Evolutionary conservation across 345 rosid genomes (phyloP).

Genomic region (Arabis hirsuta): DNA sequence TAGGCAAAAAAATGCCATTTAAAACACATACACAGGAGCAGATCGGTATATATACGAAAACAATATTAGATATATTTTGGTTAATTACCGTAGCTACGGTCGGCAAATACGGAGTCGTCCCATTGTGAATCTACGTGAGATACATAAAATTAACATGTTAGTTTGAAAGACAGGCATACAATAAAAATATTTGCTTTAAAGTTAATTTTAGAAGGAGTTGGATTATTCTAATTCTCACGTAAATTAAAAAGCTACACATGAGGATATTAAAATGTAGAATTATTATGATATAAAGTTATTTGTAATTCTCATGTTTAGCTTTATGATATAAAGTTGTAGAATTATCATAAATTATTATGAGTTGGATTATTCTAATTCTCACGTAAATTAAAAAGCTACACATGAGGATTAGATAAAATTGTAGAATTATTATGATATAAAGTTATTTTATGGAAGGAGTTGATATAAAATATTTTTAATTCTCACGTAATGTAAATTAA

Average conservation of each 20-base stretch:
- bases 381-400: neutral
- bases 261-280: neutral
- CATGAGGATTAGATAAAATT: neutral
- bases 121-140: slow-evolving; percentile 51
- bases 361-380: neutral
- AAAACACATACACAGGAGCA: neutral
- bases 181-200: neutral
- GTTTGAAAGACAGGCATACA: neutral
- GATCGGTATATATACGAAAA: slow-evolving; percentile 1
- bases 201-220: neutral
- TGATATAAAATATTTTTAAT: too few relatives aligned
- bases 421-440: too few relatives aligned
- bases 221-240: neutral
- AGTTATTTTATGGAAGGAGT: too few relatives aligned
- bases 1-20: neutral
- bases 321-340: too few relatives aligned
- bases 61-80: neutral
- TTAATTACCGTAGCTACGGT: slow-evolving; percentile 55
- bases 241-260: neutral
- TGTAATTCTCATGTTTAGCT: too few relatives aligned
- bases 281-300: too few relatives aligned
- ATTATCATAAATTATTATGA: neutral
- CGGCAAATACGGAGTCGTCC: slow-evolving; percentile 61
- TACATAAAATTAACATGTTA: neutral
- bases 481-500: too few relatives aligned